phyloP scores from a whole-genome alignment of 768 basidiomycete genomes.

The Steccherinum ochraceum region DNA sequence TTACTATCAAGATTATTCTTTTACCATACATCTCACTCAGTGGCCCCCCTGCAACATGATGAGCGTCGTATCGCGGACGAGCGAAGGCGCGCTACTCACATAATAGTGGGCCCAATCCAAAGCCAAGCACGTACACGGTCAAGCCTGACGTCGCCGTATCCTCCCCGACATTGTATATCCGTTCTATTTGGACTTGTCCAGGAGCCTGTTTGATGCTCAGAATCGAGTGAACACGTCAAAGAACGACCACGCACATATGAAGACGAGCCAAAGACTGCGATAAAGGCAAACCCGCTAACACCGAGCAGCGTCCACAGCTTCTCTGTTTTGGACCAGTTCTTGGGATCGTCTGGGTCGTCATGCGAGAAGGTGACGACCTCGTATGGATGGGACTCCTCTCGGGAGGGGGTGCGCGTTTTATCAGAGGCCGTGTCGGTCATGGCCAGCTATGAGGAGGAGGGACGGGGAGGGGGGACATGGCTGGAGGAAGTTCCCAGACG shows the following conservation, averaged over 20 bases:
- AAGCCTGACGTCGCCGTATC: conserved; percentile 16
- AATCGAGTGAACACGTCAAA: neutral
- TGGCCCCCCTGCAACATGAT: conserved; percentile 4
- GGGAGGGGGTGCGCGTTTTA: neutral
- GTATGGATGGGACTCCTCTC: neutral
- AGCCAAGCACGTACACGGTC: conserved; percentile 18
- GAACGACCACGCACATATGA: conserved; percentile 11
- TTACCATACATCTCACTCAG: conserved; percentile 12
- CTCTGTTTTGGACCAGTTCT: neutral
- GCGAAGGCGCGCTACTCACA: conserved; percentile 14
- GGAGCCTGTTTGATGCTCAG: conserved; percentile 10
- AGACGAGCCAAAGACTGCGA: conserved; percentile 15
- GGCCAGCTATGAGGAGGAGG: neutral
- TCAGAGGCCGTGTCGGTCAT: neutral
- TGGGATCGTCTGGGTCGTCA: neutral
- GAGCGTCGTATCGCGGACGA: too few relatives aligned
- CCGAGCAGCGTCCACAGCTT: neutral
- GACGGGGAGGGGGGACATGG: neutral
- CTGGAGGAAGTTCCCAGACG: neutral
- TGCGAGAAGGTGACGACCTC: neutral
- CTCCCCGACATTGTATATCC: conserved; percentile 10
- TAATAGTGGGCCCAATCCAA: conserved; percentile 13
- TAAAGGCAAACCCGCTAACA: neutral
- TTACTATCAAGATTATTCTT: conserved; percentile 7
- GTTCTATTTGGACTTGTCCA: conserved; percentile 12